These are phyloP conservation scores for Sugiyamaella smithiae DNA, from an alignment of 805 yeast species.

Conservation along the genomic window DNA sequence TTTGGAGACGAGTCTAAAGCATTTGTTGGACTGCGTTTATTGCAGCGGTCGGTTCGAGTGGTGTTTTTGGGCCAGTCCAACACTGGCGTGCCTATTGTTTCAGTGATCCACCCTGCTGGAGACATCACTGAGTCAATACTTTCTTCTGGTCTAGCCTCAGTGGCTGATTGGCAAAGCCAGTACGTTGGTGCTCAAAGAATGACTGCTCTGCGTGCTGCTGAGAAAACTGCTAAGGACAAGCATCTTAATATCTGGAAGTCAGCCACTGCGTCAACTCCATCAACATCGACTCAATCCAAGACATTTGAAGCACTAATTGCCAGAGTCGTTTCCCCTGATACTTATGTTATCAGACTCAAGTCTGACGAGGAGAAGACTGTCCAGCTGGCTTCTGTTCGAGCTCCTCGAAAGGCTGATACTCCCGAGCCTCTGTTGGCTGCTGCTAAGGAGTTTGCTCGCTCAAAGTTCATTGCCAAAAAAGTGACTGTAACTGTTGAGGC, in stretches of 20 bases:
- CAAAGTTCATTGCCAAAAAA: constrained; percentile 64
- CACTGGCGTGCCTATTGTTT: constrained; percentile 41
- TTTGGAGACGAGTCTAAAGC: constrained; percentile 63
- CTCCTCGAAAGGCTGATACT: constrained; percentile 64
- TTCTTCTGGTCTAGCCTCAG: constrained; percentile 67
- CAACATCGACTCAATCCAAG: constrained; percentile 42
- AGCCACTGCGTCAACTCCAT: constrained; percentile 28
- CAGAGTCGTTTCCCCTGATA: constrained; percentile 66
- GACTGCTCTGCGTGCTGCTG: constrained; percentile 61
- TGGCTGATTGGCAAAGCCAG: constrained; percentile 77
- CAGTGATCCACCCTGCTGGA: constrained; percentile 71
- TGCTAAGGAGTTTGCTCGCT: constrained; percentile 75
- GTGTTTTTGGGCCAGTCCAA: constrained; percentile 59
- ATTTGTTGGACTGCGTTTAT: constrained; percentile 61
- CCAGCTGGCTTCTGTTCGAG: constrained; percentile 72
- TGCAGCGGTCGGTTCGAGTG: constrained; percentile 58
- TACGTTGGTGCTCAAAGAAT: constrained; percentile 63
- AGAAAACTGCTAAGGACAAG: constrained; percentile 54
- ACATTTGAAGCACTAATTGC: constrained; percentile 54
- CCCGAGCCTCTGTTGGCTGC: constrained; percentile 52
- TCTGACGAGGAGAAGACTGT: constrained; percentile 54
- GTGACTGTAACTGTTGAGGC: constrained; percentile 64
- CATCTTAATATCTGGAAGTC: constrained; percentile 60
- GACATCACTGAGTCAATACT: constrained; percentile 66
- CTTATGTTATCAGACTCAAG: constrained; percentile 52